Base-by-base conservation (phyloP, 2,329 filamentous ascomycete species). In the Botrytis pseudocinerea region DNA sequence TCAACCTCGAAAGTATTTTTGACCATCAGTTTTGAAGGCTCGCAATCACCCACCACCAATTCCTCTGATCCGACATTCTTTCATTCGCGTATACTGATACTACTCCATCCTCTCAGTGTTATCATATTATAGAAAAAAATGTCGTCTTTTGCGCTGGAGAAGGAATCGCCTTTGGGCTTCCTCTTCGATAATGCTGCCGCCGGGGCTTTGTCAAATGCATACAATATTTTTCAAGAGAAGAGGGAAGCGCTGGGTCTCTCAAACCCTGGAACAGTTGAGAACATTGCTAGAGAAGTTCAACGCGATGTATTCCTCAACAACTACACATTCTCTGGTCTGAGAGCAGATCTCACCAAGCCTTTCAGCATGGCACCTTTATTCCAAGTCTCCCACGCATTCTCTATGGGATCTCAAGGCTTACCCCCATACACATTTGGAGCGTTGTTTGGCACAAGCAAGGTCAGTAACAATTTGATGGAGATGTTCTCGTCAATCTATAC, bases 241-340 rank as follows among this genome's bases (percentile, higher is more conserved):
- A 92, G 96, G 86, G 92, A 91, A 79, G 92, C 93, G 84, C 89
- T 99, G 77, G 95, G 95, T 76, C 87, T 99, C 78, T 88, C 91
- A 78, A 98, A 98, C 84, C 96, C 96, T 59, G 96, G 96, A 80
- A 95, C 93, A 70, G 91, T 98, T 78, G 96, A 99, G 84, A 91
- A 91, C 81, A 91, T 97, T 82, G 89, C 92, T 78, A 91, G 92
- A 82, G 96, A 99, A 86, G 94, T 98, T 76, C 92, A 97, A 86
- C 94, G 95, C 84, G 95, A 98, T 88, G 95, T 98, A 79, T 92
- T 98, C 82, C 90, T 98, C 80, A 96, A 92, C 85, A 97, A 98
- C 87, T 93, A 94, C 83, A 97, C 96, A 90, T 98, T 99, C 87
- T 93, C 93, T 62, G 96, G 96, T 80, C 89, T 99, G 83, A 93